Evolutionary conservation across 306 rosid genomes (phyloP), one percentile per base, ranked within the genome.

Genomic region (Prunus mongolica): DNA sequence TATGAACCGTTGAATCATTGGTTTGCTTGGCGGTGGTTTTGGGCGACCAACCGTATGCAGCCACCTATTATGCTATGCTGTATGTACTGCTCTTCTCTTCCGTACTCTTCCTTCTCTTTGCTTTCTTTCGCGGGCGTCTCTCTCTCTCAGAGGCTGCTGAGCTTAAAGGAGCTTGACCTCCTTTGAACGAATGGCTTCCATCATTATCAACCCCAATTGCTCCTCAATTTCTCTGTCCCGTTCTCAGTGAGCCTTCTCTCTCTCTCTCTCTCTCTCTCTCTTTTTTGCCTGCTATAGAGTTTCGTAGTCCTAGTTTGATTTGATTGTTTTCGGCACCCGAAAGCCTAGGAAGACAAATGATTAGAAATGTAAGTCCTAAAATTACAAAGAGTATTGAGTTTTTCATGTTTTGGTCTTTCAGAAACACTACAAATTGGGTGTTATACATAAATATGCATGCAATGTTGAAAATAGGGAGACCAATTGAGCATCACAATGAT

Each of bases 111-210:
- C 2, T 13, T 12, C 32, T 56, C 28, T 57, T 24, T 11, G 9
- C 14, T 20, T 11, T 22, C 63, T 12, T 49, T 49, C 6, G 18
- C 52, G 18, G 6, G 18, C 57, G 0, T 15, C 15, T 13, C 57
- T 4, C 57, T 13, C 19, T 27, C 66, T 19, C 2, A 62, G 11
- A 38, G 27, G 6, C 18, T 50, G 28, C 34, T 19, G 49, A n/a
- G 49, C 32, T 28, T 12, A 32, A 16, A 50, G 46, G 28, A 54
- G 51, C 63, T 54, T 13, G 15, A 54, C 64, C 44, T 28, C 22
- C 60, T 56, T 50, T 38, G 32, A 62, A 79, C 50, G 32, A 62
- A 79, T 85, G 86, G 75, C 84, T 82, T 79, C 80, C 15, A 22
- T 57, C 2, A 38, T 38, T 34, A 12, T 71, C 78, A 73, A 73